Percentiles rank a stretch among this genome's conserved stretches.
These are phyloP conservation scores for Aspergillus piperis DNA, from an alignment of 2,329 filamentous ascomycete genomes.

Conservation along the genomic window DNA sequence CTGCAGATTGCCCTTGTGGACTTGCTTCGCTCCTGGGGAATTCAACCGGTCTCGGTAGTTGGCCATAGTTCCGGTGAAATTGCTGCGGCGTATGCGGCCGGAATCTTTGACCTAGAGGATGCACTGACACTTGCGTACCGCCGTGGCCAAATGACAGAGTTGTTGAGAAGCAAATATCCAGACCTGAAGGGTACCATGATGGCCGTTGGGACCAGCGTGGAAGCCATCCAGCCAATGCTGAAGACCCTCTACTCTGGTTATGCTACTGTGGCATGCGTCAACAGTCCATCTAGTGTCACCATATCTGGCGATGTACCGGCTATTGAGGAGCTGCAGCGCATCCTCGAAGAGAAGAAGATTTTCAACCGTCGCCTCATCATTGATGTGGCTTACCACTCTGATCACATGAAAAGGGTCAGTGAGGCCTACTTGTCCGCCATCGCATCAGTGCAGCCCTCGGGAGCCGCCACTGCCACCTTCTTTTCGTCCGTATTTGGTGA, in stretches of 20 bases:
- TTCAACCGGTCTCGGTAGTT: conserved; percentile 14
- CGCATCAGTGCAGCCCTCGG: background rate
- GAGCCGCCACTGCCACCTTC: background rate
- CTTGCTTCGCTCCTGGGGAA: conserved; percentile 15
- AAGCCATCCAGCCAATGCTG: background rate
- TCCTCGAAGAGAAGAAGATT: background rate
- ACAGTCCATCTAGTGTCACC: background rate
- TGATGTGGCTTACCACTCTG: background rate
- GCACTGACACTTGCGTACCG: background rate
- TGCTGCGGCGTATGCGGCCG: background rate
- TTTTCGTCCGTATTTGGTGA: background rate
- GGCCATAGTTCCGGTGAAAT: background rate
- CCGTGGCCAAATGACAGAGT: background rate
- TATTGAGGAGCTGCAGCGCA: background rate
- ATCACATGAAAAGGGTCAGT: background rate
- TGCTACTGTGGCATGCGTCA: background rate
- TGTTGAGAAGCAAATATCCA: background rate
- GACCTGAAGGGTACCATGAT: background rate
- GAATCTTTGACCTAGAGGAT: background rate
- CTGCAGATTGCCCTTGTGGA: background rate
- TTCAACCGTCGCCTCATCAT: background rate
- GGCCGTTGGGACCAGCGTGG: background rate
- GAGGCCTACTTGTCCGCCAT: background rate
- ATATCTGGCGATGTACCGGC: background rate
- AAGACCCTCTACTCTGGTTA: background rate